phyloP scores from a whole-genome alignment of 331 rosid species.

The Stylosanthes scabra region DNA sequence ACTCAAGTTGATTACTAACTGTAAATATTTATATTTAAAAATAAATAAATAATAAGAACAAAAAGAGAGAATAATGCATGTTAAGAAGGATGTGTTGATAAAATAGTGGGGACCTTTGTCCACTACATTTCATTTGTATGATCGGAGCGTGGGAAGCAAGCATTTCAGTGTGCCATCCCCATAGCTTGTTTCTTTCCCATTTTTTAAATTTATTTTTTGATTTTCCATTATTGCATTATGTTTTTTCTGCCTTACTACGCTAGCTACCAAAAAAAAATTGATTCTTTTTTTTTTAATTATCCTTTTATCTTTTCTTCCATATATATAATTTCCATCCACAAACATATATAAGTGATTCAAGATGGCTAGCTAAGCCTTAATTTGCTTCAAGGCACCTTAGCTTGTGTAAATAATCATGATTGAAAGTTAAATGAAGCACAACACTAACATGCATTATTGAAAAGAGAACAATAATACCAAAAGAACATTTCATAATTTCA shows the following conservation, averaged over 20 bases:
- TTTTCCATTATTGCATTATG: slow-evolving; percentile 32
- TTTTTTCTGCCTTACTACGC: slow-evolving; percentile 42
- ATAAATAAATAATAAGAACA: too few relatives aligned
- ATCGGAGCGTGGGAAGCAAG: slow-evolving; percentile 36
- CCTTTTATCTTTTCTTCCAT: neutral
- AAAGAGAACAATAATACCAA: neutral
- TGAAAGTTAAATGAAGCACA: neutral
- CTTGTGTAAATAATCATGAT: too few relatives aligned
- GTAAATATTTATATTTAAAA: too few relatives aligned
- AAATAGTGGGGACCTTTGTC: slow-evolving; percentile 1
- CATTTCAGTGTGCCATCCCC: slow-evolving; percentile 33
- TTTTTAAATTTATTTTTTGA: neutral
- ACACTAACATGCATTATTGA: too few relatives aligned
- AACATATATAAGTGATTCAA: too few relatives aligned
- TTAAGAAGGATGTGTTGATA: too few relatives aligned
- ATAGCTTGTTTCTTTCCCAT: neutral
- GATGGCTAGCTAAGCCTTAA: neutral
- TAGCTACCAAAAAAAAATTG: slow-evolving; percentile 34
- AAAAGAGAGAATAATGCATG: too few relatives aligned
- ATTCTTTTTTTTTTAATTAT: too few relatives aligned
- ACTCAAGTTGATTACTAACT: too few relatives aligned
- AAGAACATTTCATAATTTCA: neutral
- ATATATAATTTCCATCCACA: neutral
- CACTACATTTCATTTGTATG: neutral
- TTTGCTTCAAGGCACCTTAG: neutral